Evolutionary conservation across 192 early-diverging fungal genomes (phyloP), one percentile per base, ranked within the genome.

Genomic region (Umbelopsis isabellina): DNA sequence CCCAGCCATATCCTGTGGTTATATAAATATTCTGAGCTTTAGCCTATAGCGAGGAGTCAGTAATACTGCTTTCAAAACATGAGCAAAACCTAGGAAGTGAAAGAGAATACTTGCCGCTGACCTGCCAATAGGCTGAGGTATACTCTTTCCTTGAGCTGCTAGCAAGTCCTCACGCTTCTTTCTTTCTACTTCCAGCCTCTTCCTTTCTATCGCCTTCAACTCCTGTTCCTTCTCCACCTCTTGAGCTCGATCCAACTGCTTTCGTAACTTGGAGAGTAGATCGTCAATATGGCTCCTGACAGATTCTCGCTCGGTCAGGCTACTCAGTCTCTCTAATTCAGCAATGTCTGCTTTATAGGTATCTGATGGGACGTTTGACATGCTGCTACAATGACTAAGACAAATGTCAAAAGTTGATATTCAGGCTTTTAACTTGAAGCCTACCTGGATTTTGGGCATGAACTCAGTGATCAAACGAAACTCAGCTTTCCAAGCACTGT

Each of bases 1-100:
- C 25, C 69, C 69, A 70, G 20, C 52, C 69, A 46, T 70, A 70
- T 21, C 52, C 52, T 25, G 69, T 70, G 6, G 69, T 70, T 21
- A 70, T 70, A 30, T 55, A 70, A 4, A 70, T 58, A 53, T 30
- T 70, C 35, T 70, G 69, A 12, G 55, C 55, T 10, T 51, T 53
- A 0, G 69, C 69, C 69, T 70, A 22, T 55, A 70, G 30, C 45
- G 37, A 33, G n/a, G 9, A 50, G 23, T 21, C n/a, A 50, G 27
- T 11, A 50, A 23, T 45, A 16, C 37, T 41, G 37, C 7, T 41
- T 41, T 5, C 37, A 41, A 41, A 6, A 2, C 5, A 10, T 41
- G 7, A n/a, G 20, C 25, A 16, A 18, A n/a, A 10, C 13, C 27
- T 12, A 9, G 25, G 46, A n/a, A 49, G 35, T 21, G 18, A 41